Conservation (phyloP, 2,329 filamentous ascomycete species). For the Daldinia sp. region DNA sequence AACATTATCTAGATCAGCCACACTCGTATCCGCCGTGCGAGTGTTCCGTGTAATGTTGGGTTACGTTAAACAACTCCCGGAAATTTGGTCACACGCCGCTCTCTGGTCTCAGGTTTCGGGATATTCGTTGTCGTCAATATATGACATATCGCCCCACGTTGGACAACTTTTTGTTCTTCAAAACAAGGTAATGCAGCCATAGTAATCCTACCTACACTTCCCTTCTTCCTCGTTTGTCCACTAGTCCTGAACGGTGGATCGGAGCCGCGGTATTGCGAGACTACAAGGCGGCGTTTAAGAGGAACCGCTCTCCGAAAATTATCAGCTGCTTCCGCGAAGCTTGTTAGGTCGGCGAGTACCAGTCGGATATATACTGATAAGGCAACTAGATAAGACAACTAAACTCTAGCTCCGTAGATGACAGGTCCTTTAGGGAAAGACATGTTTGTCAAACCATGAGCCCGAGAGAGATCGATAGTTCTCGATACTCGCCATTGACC, state of each 20-base stretch:
- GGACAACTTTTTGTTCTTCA: conserved; percentile 11
- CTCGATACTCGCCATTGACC: conserved; percentile 9
- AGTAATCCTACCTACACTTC: background rate
- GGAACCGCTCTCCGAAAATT: conserved; percentile 39
- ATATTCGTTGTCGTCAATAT: conserved; percentile 20
- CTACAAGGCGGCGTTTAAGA: conserved; percentile 39
- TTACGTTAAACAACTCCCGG: conserved; percentile 12
- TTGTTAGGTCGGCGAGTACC: conserved; percentile 18
- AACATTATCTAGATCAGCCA: conserved; percentile 19
- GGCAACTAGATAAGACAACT: background rate
- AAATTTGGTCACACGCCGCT: conserved; percentile 18
- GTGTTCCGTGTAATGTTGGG: conserved; percentile 39
- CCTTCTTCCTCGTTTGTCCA: conserved; percentile 4
- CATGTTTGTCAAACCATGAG: conserved; percentile 10
- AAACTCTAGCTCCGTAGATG: background rate
- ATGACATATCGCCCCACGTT: conserved; percentile 10
- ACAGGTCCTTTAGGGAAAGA: background rate
- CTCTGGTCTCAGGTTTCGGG: conserved; percentile 27
- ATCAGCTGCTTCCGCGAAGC: conserved; percentile 28
- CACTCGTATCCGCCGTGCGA: conserved; percentile 45
- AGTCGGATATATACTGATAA: background rate
- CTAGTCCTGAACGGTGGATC: conserved; percentile 34
- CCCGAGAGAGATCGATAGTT: conserved; percentile 10
- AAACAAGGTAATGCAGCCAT: conserved; percentile 10
- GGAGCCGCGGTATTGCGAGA: conserved; percentile 40